A percentile compares a stretch with the other conserved stretches of the same genome.
Evolutionary conservation across 495 filamentous ascomycete genomes (phyloP).

Genomic region (Coniosporium apollinis): DNA sequence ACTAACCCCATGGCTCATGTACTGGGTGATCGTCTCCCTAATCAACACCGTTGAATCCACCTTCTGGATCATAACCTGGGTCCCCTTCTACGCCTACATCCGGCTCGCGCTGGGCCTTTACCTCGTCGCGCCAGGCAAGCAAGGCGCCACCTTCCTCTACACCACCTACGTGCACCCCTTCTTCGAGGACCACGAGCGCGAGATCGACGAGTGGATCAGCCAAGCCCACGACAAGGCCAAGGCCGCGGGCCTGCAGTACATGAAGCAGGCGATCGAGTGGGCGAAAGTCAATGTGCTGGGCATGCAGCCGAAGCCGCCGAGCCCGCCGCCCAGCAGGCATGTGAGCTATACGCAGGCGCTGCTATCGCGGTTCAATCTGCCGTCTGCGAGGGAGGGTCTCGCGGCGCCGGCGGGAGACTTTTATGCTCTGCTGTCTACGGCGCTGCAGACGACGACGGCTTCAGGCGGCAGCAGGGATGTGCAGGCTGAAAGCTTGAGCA

Average conservation of each 20-base stretch:
- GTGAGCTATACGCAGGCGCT: slow-evolving; percentile 60
- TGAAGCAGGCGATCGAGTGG: slow-evolving; percentile 62
- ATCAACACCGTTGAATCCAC: slow-evolving; percentile 72
- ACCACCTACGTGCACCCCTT: slow-evolving; percentile 73
- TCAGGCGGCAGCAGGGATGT: slow-evolving; percentile 29
- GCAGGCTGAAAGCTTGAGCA: slow-evolving; percentile 34
- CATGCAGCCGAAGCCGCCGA: slow-evolving; percentile 36
- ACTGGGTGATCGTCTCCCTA: slow-evolving; percentile 86
- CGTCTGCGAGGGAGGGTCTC: slow-evolving; percentile 32
- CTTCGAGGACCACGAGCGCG: slow-evolving; percentile 66
- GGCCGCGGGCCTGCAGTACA: slow-evolving; percentile 60
- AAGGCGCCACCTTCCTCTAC: slow-evolving; percentile 77
- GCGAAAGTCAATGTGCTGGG: slow-evolving; percentile 58
- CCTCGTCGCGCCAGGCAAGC: slow-evolving; percentile 91
- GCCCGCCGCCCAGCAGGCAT: slow-evolving; percentile 33
- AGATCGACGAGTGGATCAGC: slow-evolving; percentile 83
- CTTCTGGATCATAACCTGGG: slow-evolving; percentile 73
- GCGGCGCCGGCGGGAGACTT: slow-evolving; percentile 41
- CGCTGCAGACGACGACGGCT: slow-evolving; percentile 34
- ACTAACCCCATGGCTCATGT: slow-evolving; percentile 97
- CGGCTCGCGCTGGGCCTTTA: slow-evolving; percentile 79
- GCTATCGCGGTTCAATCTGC: slow-evolving; percentile 72
- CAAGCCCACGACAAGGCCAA: slow-evolving; percentile 64
- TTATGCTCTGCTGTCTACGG: slow-evolving; percentile 59
- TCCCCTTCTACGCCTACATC: slow-evolving; percentile 90